A percentile compares a stretch with the other conserved stretches of the same genome.
Evolutionary conservation across 1,284 basidiomycete species (phyloP).

Genomic region (Rhodotorula glutinis): DNA sequence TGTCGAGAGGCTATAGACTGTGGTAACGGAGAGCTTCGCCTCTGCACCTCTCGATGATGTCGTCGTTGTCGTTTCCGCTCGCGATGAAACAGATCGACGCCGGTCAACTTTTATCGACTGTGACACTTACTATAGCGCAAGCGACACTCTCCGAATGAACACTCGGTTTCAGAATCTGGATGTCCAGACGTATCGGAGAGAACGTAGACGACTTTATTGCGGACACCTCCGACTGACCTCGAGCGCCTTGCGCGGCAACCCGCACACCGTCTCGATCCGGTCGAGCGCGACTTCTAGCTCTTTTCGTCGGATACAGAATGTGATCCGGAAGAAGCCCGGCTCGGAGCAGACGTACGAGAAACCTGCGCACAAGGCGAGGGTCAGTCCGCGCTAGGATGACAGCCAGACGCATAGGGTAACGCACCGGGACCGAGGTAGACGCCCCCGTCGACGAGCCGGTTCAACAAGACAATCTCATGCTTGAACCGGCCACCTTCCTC

Average conservation of each 20-base stretch:
- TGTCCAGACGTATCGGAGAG: no score
- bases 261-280: constrained; percentile 15
- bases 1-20: no score
- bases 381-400: background rate
- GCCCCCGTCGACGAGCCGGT: constrained; percentile 32
- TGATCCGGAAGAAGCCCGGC: constrained; percentile 42
- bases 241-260: background rate
- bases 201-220: background rate
- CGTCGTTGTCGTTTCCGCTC: no score
- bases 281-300: constrained; percentile 22
- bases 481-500: background rate
- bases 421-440: constrained; percentile 40
- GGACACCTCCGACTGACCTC: constrained; percentile 9
- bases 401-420: background rate
- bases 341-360: constrained; percentile 34
- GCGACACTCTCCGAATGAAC: no score
- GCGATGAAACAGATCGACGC: no score
- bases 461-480: constrained; percentile 25
- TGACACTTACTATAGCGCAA: no score
- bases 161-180: no score
- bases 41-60: no score
- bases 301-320: constrained; percentile 36
- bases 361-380: constrained; percentile 17
- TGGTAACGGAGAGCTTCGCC: no score
- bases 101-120: no score